These are phyloP conservation scores for Citeromyces siamensis DNA, from an alignment of 1,139 yeast genomes.

Conservation along the genomic window DNA sequence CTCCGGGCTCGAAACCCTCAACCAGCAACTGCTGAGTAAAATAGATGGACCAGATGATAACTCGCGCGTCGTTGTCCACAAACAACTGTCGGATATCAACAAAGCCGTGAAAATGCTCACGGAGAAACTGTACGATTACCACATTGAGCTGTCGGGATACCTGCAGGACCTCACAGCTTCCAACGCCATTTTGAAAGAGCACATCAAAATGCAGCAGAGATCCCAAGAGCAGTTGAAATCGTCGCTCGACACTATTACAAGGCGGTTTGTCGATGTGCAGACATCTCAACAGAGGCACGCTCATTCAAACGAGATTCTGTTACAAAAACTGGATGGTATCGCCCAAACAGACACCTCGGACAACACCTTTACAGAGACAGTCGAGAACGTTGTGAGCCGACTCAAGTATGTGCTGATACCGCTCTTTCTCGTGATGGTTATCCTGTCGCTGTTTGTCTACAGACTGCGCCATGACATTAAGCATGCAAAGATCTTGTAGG, in stretches of 20 bases:
- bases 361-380: background rate
- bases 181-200: conserved; percentile 5
- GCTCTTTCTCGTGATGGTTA: conserved; percentile 24
- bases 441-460: conserved; percentile 28
- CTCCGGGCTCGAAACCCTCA: conserved; percentile 1
- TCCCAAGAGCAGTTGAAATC: background rate
- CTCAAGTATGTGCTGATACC: conserved; percentile 32
- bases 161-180: conserved; percentile 6
- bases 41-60: background rate
- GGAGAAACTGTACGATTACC: conserved; percentile 7
- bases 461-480: conserved; percentile 41
- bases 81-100: conserved; percentile 12
- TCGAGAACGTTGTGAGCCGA: conserved; percentile 10
- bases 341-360: background rate
- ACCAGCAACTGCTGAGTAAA: background rate
- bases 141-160: conserved; percentile 5
- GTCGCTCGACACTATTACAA: conserved; percentile 8
- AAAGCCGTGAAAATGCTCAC: conserved; percentile 11
- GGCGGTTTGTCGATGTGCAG: conserved; percentile 11
- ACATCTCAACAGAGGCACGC: conserved; percentile 10
- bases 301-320: background rate
- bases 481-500: conserved; percentile 36
- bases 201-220: background rate
- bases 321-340: background rate
- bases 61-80: conserved; percentile 7